Conservation (phyloP, 2,329 filamentous ascomycete genomes). For the Atkinsonella hypoxylon region DNA sequence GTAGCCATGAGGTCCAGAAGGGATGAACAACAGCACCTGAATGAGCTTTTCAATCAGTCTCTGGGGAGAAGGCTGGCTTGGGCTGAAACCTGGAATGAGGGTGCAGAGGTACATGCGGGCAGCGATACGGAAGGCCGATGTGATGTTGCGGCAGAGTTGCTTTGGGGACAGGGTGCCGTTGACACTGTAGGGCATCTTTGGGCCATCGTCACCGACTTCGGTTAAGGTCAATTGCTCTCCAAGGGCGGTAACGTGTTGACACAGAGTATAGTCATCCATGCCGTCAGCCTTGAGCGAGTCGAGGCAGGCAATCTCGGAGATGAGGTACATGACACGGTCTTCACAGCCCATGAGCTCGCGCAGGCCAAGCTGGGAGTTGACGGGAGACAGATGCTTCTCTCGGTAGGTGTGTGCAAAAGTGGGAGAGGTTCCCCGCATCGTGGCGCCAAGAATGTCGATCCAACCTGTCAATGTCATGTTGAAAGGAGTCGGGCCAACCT, state of each 20-base stretch:
- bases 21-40: conserved; percentile 67
- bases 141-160: conserved; percentile 80
- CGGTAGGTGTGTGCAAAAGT: conserved; percentile 91
- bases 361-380: conserved; percentile 55
- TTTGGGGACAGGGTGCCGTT: conserved; percentile 70
- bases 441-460: conserved; percentile 95
- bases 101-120: conserved; percentile 96
- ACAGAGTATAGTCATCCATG: conserved; percentile 77
- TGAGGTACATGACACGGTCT: conserved; percentile 93
- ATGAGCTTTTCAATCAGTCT: conserved; percentile 70
- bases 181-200: conserved; percentile 49
- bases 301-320: conserved; percentile 93
- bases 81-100: conserved; percentile 78
- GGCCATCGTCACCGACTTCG: conserved; percentile 50
- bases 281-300: conserved; percentile 76
- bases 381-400: conserved; percentile 70
- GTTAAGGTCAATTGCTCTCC: conserved; percentile 77
- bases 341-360: conserved; percentile 96
- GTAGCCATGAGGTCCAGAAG: conserved; percentile 67
- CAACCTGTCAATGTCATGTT: conserved; percentile 90
- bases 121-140: conserved; percentile 78
- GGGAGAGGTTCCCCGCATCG: conserved; percentile 78
- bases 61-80: conserved; percentile 59
- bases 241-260: conserved; percentile 79
- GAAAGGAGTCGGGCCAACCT: conserved; percentile 56